These are phyloP conservation scores for Trichoderma lentiforme DNA, from an alignment of 2,329 filamentous ascomycete genomes.

Conservation along the genomic window DNA sequence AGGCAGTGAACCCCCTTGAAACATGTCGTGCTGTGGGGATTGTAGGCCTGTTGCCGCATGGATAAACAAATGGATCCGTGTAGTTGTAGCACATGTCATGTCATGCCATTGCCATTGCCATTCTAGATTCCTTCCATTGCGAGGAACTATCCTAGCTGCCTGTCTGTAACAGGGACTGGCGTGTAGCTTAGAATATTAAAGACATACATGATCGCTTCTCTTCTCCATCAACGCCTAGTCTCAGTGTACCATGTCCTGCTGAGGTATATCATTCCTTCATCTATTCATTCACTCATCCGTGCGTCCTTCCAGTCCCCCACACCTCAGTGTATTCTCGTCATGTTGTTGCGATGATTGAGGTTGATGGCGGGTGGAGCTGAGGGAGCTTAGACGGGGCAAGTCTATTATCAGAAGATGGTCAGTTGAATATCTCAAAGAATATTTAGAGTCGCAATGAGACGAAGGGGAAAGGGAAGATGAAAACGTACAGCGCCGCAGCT, in stretches of 20 bases:
- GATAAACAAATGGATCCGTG: neutral
- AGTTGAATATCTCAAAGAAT: neutral
- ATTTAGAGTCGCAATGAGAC: neutral
- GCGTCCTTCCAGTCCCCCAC: neutral
- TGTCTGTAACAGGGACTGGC: neutral
- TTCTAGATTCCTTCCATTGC: neutral
- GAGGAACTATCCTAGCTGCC: neutral
- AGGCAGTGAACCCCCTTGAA: neutral
- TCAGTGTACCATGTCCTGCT: neutral
- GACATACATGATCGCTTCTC: neutral
- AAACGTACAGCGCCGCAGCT: constrained; percentile 56
- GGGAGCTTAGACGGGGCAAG: constrained; percentile 31
- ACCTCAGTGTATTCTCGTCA: neutral
- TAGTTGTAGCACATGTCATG: neutral
- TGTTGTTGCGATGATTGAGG: neutral
- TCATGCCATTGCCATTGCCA: neutral
- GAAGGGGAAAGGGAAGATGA: neutral
- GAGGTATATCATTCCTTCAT: neutral
- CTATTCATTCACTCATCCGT: neutral
- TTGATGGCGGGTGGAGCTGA: neutral
- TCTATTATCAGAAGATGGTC: constrained; percentile 24
- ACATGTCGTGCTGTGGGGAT: neutral
- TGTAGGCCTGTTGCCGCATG: neutral
- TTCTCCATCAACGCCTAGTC: neutral
- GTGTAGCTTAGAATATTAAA: neutral